Conservation (phyloP, 352 stramenopile species). For the Globisporangium camurandrum region DNA sequence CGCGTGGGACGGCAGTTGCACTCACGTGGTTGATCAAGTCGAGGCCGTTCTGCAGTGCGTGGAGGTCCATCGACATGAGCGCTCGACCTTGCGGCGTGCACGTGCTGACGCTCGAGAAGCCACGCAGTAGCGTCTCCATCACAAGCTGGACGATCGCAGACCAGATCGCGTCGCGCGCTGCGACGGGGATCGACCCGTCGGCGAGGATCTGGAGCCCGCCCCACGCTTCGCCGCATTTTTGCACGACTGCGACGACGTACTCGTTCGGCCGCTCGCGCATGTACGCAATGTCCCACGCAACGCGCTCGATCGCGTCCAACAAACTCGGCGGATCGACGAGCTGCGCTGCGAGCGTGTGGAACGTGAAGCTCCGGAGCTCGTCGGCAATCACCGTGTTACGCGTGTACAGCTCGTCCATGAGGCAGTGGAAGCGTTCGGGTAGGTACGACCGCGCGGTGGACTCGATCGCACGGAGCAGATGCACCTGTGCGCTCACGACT, state of each 20-base stretch:
- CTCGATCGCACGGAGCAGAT: conserved; percentile 62
- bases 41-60: conserved; percentile 80
- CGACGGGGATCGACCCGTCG: conserved; percentile 56
- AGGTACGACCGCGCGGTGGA: conserved; percentile 56
- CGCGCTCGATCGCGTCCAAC: conserved; percentile 32
- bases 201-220: conserved; percentile 58
- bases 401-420: conserved; percentile 66
- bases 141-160: conserved; percentile 68
- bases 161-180: conserved; percentile 76
- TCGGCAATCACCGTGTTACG: conserved; percentile 34
- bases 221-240: conserved; percentile 76
- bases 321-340: conserved; percentile 38
- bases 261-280: conserved; percentile 68
- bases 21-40: conserved; percentile 79
- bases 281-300: conserved; percentile 62
- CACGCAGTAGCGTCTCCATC: conserved; percentile 89
- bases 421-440: conserved; percentile 49
- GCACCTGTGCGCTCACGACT: conserved; percentile 45
- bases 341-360: conserved; percentile 34
- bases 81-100: conserved; percentile 93
- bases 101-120: conserved; percentile 82
- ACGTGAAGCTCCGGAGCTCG: conserved; percentile 63
- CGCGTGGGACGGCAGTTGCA: conserved; percentile 31
- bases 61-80: conserved; percentile 96
- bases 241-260: conserved; percentile 75